Conservation (phyloP, 768 basidiomycete species). For the Boletus fagicola region DNA sequence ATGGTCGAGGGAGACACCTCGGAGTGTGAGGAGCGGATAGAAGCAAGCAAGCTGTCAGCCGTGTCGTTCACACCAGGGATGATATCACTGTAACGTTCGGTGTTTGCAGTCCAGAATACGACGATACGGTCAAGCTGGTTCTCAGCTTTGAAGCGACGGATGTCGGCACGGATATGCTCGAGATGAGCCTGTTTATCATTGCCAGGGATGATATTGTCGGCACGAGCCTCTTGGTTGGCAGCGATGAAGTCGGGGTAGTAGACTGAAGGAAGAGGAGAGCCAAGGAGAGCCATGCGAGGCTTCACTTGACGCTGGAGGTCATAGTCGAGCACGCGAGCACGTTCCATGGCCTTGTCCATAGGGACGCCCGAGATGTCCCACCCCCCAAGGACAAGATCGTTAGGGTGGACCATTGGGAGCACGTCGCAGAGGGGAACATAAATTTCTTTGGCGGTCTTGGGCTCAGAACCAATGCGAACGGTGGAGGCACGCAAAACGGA, state of each 20-base stretch:
- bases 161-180: constrained; percentile 89
- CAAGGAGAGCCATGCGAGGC: constrained; percentile 77
- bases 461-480: constrained; percentile 84
- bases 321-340: constrained; percentile 91
- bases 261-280: constrained; percentile 87
- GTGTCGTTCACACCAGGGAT: constrained; percentile 95
- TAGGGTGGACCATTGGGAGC: constrained; percentile 96
- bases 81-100: constrained; percentile 97
- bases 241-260: constrained; percentile 99
- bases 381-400: constrained; percentile 95
- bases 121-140: constrained; percentile 84
- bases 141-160: constrained; percentile 85
- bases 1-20: constrained; percentile 97
- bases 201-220: constrained; percentile 89
- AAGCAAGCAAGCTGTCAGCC: constrained; percentile 75
- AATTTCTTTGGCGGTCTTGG: constrained; percentile 80
- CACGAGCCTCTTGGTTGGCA: constrained; percentile 94
- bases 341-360: constrained; percentile 91
- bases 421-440: constrained; percentile 93
- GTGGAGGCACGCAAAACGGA: constrained; percentile 96
- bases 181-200: constrained; percentile 87
- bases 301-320: constrained; percentile 95
- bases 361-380: constrained; percentile 92
- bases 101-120: constrained; percentile 99
- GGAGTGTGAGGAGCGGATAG: constrained; percentile 81